A percentile compares a stretch with the other conserved stretches of the same genome.
phyloP scores from a whole-genome alignment of 1,284 basidiomycete species.

The Termitomyces sp. region DNA sequence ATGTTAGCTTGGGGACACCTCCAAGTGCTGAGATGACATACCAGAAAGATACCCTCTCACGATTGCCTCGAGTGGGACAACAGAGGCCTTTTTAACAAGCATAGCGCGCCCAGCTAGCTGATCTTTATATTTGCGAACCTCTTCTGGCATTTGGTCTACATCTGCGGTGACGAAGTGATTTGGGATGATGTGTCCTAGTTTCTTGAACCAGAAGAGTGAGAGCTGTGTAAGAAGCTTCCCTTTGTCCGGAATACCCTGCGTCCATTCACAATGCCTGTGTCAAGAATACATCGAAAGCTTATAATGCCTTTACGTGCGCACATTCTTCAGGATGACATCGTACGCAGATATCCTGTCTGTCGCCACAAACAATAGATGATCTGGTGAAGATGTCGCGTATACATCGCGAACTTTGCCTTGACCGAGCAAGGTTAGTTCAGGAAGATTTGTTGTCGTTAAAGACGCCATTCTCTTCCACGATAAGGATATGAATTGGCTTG shows the following conservation, averaged over 20 bases:
- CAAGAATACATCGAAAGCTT: conserved; percentile 5
- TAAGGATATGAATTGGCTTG: background rate
- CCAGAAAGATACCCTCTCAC: conserved; percentile 96
- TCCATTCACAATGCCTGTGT: conserved; percentile 10
- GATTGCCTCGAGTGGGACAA: conserved; percentile 95
- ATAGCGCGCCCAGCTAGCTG: conserved; percentile 84
- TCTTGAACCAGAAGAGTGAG: conserved; percentile 94
- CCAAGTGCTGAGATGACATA: conserved; percentile 28
- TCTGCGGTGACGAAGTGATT: conserved; percentile 83
- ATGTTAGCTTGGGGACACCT: background rate
- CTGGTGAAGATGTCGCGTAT: conserved; percentile 65
- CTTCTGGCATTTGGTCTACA: conserved; percentile 70
- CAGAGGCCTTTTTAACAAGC: conserved; percentile 87
- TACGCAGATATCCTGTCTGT: conserved; percentile 96
- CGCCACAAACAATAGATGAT: conserved; percentile 84
- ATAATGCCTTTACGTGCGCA: conserved; percentile 36
- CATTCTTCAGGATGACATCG: conserved; percentile 91
- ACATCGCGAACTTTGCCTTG: conserved; percentile 93
- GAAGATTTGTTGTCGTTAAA: conserved; percentile 51
- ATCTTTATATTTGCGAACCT: conserved; percentile 63
- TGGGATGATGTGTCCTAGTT: conserved; percentile 72
- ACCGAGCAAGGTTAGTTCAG: conserved; percentile 62
- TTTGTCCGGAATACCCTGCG: conserved; percentile 92
- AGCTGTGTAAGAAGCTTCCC: conserved; percentile 87
- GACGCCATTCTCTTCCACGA: conserved; percentile 23